Evolutionary conservation across 1,284 basidiomycete genomes (phyloP).

Genomic region (Amylostereum areolatum): DNA sequence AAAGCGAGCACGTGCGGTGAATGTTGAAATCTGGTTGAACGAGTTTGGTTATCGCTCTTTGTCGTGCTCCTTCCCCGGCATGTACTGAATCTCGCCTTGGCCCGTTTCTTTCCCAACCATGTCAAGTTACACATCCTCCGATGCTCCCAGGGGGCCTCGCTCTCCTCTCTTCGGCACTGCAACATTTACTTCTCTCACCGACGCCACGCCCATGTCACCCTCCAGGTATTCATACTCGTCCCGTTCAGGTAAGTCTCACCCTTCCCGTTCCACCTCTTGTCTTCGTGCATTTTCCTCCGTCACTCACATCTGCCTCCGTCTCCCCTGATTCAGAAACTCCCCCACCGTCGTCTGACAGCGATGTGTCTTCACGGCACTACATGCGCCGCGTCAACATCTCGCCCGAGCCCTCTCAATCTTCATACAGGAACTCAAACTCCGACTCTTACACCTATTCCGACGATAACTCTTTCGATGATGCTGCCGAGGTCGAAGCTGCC

Average conservation of each 20-base stretch:
- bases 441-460: conserved; percentile 32
- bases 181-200: conserved; percentile 41
- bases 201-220: conserved; percentile 33
- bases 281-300: neutral
- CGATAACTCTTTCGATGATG: conserved; percentile 39
- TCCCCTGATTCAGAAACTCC: conserved; percentile 6
- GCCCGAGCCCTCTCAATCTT: conserved; percentile 24
- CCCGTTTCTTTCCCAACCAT: too few relatives aligned
- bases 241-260: conserved; percentile 25
- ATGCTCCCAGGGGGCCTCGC: conserved; percentile 32
- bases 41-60: neutral
- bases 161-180: conserved; percentile 45
- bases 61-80: neutral
- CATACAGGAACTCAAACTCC: conserved; percentile 21
- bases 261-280: neutral
- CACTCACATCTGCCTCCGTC: neutral
- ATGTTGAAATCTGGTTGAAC: conserved; percentile 15
- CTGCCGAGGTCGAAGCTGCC: conserved; percentile 59
- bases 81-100: too few relatives aligned
- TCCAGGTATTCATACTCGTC: conserved; percentile 35
- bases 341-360: conserved; percentile 28
- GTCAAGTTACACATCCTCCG: conserved; percentile 23
- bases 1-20: conserved; percentile 28
- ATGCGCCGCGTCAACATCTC: conserved; percentile 38
- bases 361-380: conserved; percentile 26